Evolutionary conservation across 176 grass and related monocot species (phyloP).

Genomic region (Carex kokanica): DNA sequence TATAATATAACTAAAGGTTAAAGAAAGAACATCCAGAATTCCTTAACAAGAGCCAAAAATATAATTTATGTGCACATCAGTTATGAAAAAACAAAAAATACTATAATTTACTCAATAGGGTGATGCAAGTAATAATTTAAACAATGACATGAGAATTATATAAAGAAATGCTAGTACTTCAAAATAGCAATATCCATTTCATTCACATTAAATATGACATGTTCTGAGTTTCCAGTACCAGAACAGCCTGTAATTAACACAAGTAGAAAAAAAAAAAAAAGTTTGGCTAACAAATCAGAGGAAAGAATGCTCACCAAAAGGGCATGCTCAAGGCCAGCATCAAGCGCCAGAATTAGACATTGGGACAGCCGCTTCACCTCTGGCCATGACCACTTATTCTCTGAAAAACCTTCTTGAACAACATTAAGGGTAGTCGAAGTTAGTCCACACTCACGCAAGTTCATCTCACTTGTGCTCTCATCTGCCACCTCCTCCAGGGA

Average conservation of each 20-base stretch:
- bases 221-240: background rate
- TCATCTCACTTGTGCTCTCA: constrained; percentile 47
- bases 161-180: background rate
- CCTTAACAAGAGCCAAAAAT: background rate
- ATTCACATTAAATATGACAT: background rate
- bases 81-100: background rate
- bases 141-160: background rate
- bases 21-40: background rate
- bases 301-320: constrained; percentile 57
- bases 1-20: constrained; percentile 21
- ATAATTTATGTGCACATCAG: background rate
- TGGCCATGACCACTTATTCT: constrained; percentile 88
- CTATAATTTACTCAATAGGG: background rate
- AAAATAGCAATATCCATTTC: background rate
- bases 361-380: constrained; percentile 88
- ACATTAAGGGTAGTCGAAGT: constrained; percentile 56
- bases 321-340: constrained; percentile 90
- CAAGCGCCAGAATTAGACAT: constrained; percentile 89
- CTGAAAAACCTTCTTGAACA: constrained; percentile 56
- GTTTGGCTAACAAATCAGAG: background rate
- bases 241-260: background rate
- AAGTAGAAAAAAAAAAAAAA: background rate
- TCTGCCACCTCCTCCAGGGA: constrained; percentile 93
- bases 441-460: constrained; percentile 76
- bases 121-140: background rate